A percentile compares a stretch with the other conserved stretches of the same genome.
Evolutionary conservation across 1,284 basidiomycete genomes (phyloP).

Genomic region (Leucocoprinus gongylophorus): DNA sequence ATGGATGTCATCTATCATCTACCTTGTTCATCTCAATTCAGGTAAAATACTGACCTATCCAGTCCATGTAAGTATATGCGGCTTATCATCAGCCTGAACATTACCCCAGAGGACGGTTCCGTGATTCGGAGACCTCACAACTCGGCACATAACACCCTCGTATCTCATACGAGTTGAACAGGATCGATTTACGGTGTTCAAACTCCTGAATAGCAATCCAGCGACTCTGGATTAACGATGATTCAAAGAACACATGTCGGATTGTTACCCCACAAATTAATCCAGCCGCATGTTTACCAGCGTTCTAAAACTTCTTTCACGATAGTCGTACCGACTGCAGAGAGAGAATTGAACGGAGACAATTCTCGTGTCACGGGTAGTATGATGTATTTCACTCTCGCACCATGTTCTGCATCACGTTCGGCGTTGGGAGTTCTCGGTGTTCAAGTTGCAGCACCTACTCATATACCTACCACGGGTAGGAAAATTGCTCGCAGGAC

Average conservation of each 20-base stretch:
- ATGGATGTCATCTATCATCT: neutral
- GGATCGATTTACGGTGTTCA: neutral
- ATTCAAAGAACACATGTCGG: neutral
- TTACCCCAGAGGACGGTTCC: neutral
- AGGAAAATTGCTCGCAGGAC: neutral
- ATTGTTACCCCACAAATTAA: neutral
- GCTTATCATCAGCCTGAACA: neutral
- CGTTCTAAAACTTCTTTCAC: slow-evolving; percentile 1
- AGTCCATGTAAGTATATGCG: neutral
- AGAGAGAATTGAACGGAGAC: neutral
- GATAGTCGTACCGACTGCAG: neutral
- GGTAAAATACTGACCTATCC: neutral
- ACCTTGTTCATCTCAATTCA: slow-evolving; percentile 1
- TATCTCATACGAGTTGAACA: neutral
- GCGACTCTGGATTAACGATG: neutral
- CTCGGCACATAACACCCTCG: neutral
- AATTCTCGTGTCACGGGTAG: neutral
- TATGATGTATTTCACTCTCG: neutral
- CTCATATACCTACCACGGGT: neutral
- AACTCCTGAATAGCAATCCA: neutral
- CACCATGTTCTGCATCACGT: neutral
- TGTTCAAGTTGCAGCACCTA: neutral
- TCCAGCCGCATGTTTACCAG: neutral
- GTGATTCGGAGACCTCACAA: neutral
- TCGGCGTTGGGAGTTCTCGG: slow-evolving; percentile 1